Base-by-base conservation (phyloP, 1,284 basidiomycete species). In the Cutaneotrichosporon daszewskae region DNA sequence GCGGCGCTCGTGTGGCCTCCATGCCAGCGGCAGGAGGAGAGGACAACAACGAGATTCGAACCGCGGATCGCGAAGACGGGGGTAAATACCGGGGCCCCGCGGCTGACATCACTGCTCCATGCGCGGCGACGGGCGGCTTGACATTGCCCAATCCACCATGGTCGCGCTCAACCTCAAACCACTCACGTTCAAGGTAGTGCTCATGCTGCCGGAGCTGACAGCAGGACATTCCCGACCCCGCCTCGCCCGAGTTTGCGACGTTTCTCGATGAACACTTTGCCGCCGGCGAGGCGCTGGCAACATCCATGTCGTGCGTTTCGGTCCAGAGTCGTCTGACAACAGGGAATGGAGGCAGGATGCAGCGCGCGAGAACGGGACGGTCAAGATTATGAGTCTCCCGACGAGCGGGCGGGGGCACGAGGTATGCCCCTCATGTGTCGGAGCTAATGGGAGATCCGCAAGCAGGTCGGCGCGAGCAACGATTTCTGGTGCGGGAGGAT, bases 401-500 rank as follows among this genome's bases (percentile, higher is more conserved):
- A 51, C 51, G 9, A n/a, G n/a, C n/a, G n/a, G n/a, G n/a, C n/a
- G n/a, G n/a, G n/a, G n/a, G n/a, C n/a, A n/a, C n/a, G n/a, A n/a
- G n/a, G n/a, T n/a, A n/a, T n/a, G n/a, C n/a, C n/a, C n/a, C n/a
- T n/a, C n/a, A n/a, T n/a, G n/a, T n/a, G n/a, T n/a, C n/a, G n/a
- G n/a, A 12, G 19, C 22, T 46, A 11, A 46, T 27, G 2, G n/a
- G 40, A 65, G 62, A 45, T 55, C n/a, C 52, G 56, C 22, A 60
- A 60, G 37, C 24, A 40, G 10, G 44, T 66, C 9, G 53, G 53
- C 16, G 10, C n/a, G n/a, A 48, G 64, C 16, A 58, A 51, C 33
- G 63, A 64, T 16, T 60, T 52, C 39, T 66, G 63, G 63, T 64
- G 61, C 40, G 63, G 61, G 11, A 49, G 63, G 5, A 43, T 53